Evolutionary conservation across 805 yeast genomes (phyloP).

Genomic region (Candida arabinofermentans): DNA sequence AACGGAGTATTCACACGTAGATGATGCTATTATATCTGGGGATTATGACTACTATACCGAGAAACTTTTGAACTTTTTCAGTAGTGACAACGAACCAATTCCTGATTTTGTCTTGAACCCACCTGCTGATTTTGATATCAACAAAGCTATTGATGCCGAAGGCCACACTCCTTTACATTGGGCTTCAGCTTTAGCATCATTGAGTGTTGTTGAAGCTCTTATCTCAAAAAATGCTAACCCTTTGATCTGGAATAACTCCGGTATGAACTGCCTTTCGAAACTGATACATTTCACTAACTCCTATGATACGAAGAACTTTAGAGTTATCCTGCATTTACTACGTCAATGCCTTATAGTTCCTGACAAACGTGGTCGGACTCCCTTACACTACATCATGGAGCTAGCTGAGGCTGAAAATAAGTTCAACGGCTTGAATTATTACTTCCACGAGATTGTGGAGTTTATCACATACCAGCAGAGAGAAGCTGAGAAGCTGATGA

Average conservation of each 20-base stretch:
- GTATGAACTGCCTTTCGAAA: constrained; percentile 69
- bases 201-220: constrained; percentile 54
- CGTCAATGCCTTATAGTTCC: constrained; percentile 67
- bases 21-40: constrained; percentile 18
- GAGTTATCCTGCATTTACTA: constrained; percentile 52
- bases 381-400: constrained; percentile 64
- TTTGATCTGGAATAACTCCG: constrained; percentile 45
- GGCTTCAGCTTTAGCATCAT: constrained; percentile 78
- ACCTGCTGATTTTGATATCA: constrained; percentile 60
- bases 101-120: constrained; percentile 44
- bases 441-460: constrained; percentile 36
- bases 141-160: constrained; percentile 70
- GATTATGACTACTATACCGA: constrained; percentile 39
- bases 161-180: constrained; percentile 82
- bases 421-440: constrained; percentile 49
- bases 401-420: constrained; percentile 42
- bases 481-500: constrained; percentile 25
- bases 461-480: constrained; percentile 28
- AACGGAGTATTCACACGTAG: constrained; percentile 11
- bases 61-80: constrained; percentile 46
- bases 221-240: constrained; percentile 61
- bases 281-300: constrained; percentile 70
- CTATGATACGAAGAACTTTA: constrained; percentile 57
- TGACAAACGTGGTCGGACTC: constrained; percentile 67
- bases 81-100: constrained; percentile 40